These are phyloP conservation scores for Xanthoconium purpureum DNA, from an alignment of 768 basidiomycete species.

Conservation along the genomic window DNA sequence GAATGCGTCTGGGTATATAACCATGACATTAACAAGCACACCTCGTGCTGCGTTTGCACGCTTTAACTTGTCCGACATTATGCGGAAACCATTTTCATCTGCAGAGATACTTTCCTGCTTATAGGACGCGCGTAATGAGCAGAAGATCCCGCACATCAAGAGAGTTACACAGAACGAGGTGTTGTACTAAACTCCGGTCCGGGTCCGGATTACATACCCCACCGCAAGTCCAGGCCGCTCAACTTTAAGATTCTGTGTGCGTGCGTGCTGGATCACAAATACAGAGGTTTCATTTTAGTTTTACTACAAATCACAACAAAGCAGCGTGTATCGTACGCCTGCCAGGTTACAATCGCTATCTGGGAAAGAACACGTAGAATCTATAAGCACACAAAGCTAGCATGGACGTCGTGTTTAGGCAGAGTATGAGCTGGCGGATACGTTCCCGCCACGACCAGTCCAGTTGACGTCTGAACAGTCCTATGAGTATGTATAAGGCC, in stretches of 20 bases:
- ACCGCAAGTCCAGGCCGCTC: too few relatives aligned
- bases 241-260: too few relatives aligned
- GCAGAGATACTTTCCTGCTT: constrained; percentile 1
- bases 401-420: constrained; percentile 39
- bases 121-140: constrained; percentile 35
- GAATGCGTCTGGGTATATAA: neutral
- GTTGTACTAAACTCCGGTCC: neutral
- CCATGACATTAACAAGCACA: constrained; percentile 18
- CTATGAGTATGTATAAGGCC: neutral
- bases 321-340: constrained; percentile 13
- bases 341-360: constrained; percentile 12
- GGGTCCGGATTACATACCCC: too few relatives aligned
- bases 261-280: neutral
- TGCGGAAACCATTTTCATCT: constrained; percentile 17
- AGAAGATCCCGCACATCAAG: constrained; percentile 71
- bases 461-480: constrained; percentile 81
- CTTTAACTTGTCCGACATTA: constrained; percentile 36
- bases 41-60: constrained; percentile 59
- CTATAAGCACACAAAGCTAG: constrained; percentile 14
- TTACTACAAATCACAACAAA: constrained; percentile 11
- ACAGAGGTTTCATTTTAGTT: constrained; percentile 9
- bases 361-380: constrained; percentile 10
- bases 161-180: neutral
- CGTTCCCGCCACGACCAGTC: constrained; percentile 96
- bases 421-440: constrained; percentile 84